Conservation (phyloP, 176 grass and related monocot genomes). For the Metroxylon sagu region DNA sequence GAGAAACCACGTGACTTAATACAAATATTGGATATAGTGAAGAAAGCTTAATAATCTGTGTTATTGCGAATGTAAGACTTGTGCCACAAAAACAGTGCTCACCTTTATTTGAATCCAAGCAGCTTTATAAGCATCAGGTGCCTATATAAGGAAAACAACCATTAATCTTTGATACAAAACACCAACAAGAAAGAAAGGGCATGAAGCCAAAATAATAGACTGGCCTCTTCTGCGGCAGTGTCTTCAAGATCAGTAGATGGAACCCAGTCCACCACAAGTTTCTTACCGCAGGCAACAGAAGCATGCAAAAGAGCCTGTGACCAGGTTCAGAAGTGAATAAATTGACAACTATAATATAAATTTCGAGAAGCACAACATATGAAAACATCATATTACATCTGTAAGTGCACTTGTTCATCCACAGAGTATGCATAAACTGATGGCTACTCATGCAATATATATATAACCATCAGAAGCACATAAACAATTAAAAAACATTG, state of each 20-base stretch:
- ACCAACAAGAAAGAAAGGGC: background rate
- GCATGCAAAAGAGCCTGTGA: constrained; percentile 88
- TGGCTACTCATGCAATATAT: too few relatives aligned
- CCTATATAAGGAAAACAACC: constrained; percentile 40
- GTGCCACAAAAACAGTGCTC: constrained; percentile 12
- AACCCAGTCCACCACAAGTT: constrained; percentile 88
- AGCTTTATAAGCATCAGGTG: constrained; percentile 54
- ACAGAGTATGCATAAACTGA: too few relatives aligned
- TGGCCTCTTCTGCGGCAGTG: constrained; percentile 55
- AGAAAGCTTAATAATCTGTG: too few relatives aligned
- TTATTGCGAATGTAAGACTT: too few relatives aligned
- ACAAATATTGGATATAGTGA: too few relatives aligned
- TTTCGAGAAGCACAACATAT: too few relatives aligned
- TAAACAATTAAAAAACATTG: too few relatives aligned
- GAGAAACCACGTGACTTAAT: background rate
- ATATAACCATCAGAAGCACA: too few relatives aligned
- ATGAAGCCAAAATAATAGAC: constrained; percentile 20
- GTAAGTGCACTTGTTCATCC: too few relatives aligned
- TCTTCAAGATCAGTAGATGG: constrained; percentile 92
- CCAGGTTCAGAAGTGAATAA: constrained; percentile 13
- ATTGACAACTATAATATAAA: constrained; percentile 13
- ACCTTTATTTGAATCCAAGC: constrained; percentile 92
- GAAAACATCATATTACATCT: too few relatives aligned
- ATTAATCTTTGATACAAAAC: background rate
- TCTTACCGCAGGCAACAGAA: constrained; percentile 69